A percentile compares a stretch with the other conserved stretches of the same genome.
Evolutionary conservation across 2,329 filamentous ascomycete genomes (phyloP).

Genomic region (Scedosporium minutisporum): DNA sequence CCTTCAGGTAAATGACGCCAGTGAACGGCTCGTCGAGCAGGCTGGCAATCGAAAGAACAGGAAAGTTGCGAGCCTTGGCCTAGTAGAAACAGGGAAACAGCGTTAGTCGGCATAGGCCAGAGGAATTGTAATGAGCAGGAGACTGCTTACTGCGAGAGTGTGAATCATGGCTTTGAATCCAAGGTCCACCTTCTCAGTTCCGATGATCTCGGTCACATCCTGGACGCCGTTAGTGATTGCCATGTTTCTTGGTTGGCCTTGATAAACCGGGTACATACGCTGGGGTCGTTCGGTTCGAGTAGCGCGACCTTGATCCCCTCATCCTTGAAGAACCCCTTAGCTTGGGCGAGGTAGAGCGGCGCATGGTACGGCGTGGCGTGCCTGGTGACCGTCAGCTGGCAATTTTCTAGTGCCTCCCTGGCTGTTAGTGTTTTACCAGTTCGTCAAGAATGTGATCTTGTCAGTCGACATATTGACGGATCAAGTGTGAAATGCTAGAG

Average conservation of each 20-base stretch:
- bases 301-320: slow-evolving; percentile 70
- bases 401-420: slow-evolving; percentile 3
- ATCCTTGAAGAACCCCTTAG: slow-evolving; percentile 65
- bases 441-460: slow-evolving; percentile 77
- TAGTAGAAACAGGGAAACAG: slow-evolving; percentile 17
- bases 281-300: slow-evolving; percentile 70
- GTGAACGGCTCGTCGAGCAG: slow-evolving; percentile 75
- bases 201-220: slow-evolving; percentile 77
- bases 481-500: slow-evolving; percentile 30
- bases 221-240: slow-evolving; percentile 15
- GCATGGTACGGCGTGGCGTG: slow-evolving; percentile 76
- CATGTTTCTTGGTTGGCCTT: background rate
- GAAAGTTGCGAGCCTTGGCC: slow-evolving; percentile 68
- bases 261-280: slow-evolving; percentile 30
- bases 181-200: slow-evolving; percentile 64
- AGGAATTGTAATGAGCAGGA: background rate
- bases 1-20: slow-evolving; percentile 67
- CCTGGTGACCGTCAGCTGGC: slow-evolving; percentile 33
- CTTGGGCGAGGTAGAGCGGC: slow-evolving; percentile 66
- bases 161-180: slow-evolving; percentile 83
- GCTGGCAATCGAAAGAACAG: slow-evolving; percentile 62
- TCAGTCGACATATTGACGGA: slow-evolving; percentile 62
- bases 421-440: slow-evolving; percentile 51
- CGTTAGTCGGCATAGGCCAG: slow-evolving; percentile 5
- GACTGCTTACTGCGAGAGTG: slow-evolving; percentile 52